Evolutionary conservation across 1,284 basidiomycete species (phyloP), one percentile per base, ranked within the genome.

Genomic region (Cutaneotrichosporon mucoides): DNA sequence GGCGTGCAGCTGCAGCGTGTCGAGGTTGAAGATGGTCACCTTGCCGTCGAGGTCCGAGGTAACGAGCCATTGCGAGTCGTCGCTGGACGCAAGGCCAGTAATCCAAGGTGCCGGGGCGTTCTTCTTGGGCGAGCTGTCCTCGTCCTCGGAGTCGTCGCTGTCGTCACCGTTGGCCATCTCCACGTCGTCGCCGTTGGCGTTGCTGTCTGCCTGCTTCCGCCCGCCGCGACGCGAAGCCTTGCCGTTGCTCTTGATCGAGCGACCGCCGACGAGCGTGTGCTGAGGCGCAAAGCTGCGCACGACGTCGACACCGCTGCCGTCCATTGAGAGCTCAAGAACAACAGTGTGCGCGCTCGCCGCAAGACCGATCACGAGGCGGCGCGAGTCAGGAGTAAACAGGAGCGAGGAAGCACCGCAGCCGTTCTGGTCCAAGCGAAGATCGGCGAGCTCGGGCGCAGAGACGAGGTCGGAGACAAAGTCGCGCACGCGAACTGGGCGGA

Each of bases 51-150:
- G 84, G 72, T 96, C 92, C 1, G 89, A 85, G 1, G 89, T 88
- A 3, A 87, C 91, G 36, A 97, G 82, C 90, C 91, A 98, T 74
- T 96, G 92, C 2, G 92, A 91, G 76, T 99, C 94, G 4, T 84
- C 81, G 73, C 89, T 90, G 38, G 88, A 81, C n/a, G 86, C 84
- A 68, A 92, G 81, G 59, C 84, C 83, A 11, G 82, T 80, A 44
- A 91, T 60, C 64, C 68, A 73, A 12, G 59, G 57, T 5, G 45
- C 56, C 4, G 57, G 45, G 13, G 74, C 71, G 15, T 66, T 69
- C 15, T 72, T 72, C 11, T 72, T 66, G 47, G 76, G 12, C 10
- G 51, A 34, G 6, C 11, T 35, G 7, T 43, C 74, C 13, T 72
- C 72, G 7, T 75, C 79, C 33, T 68, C 61, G 12, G 40, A 53